Evolutionary conservation across 768 basidiomycete genomes (phyloP).

Genomic region (Hebeloma cylindrosporum): DNA sequence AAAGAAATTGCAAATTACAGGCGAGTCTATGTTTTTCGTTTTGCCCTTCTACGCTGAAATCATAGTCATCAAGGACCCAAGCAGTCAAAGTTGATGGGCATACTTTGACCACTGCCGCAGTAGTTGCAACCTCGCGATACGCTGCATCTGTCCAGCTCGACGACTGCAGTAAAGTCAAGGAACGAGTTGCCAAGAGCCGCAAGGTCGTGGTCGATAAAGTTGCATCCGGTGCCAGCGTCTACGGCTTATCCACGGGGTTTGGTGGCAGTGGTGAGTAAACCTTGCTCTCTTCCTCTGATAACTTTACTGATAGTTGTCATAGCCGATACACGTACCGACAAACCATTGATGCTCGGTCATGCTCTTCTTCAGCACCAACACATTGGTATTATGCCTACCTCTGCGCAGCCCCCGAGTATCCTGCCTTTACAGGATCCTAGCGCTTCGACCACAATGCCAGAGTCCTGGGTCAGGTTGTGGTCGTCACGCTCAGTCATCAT

Average conservation of each 20-base stretch:
- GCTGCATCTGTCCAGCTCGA: slow-evolving; percentile 45
- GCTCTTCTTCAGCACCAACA: slow-evolving; percentile 77
- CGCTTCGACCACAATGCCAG: slow-evolving; percentile 74
- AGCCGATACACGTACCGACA: slow-evolving; percentile 76
- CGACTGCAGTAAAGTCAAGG: slow-evolving; percentile 39
- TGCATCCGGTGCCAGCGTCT: slow-evolving; percentile 65
- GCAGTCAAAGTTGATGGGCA: slow-evolving; percentile 63
- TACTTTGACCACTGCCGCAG: slow-evolving; percentile 62
- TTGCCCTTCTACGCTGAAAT: background rate
- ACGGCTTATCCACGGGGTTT: slow-evolving; percentile 81
- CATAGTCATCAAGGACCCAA: slow-evolving; percentile 42
- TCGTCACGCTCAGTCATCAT: slow-evolving; percentile 28
- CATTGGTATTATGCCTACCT: slow-evolving; percentile 61
- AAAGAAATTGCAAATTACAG: slow-evolving; percentile 17
- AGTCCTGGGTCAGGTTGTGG: slow-evolving; percentile 75
- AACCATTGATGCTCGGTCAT: slow-evolving; percentile 60
- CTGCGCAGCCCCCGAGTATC: slow-evolving; percentile 41
- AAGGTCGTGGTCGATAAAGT: slow-evolving; percentile 71
- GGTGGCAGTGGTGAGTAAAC: slow-evolving; percentile 69
- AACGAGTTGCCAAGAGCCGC: slow-evolving; percentile 61
- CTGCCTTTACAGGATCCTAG: slow-evolving; percentile 71
- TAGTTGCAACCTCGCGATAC: slow-evolving; percentile 66
- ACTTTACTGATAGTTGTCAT: slow-evolving; percentile 8
- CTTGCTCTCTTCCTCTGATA: slow-evolving; percentile 3
- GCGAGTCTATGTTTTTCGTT: slow-evolving; percentile 3